Evolutionary conservation across 1,284 basidiomycete genomes (phyloP).

Genomic region (Apiotrichum sp.): DNA sequence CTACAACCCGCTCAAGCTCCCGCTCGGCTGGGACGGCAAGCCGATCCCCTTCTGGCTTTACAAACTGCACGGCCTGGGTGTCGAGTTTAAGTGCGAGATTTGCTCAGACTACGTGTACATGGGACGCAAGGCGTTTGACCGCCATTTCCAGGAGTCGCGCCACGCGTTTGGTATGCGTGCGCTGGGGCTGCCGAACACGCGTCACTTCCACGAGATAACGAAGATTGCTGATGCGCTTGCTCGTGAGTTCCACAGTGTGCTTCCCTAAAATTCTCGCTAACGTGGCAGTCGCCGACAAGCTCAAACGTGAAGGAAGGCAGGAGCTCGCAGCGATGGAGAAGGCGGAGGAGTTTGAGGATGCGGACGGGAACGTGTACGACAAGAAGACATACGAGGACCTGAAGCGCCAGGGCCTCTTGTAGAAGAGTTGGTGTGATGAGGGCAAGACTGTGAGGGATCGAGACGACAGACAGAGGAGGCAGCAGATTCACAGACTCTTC

Average conservation of each 20-base stretch:
- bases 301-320: conserved; percentile 86
- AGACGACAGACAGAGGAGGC: background rate
- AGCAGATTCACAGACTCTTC: background rate
- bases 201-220: conserved; percentile 98
- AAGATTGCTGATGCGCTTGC: conserved; percentile 92
- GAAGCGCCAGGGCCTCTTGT: conserved; percentile 46
- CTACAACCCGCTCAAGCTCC: conserved; percentile 96
- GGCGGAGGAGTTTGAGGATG: conserved; percentile 94
- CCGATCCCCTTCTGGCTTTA: conserved; percentile 99
- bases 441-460: no score
- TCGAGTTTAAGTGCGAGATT: conserved; percentile 96
- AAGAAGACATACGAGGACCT: conserved; percentile 46
- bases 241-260: conserved; percentile 48
- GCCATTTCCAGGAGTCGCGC: conserved; percentile 67
- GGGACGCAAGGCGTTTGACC: conserved; percentile 55
- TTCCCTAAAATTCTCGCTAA: conserved; percentile 49
- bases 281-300: conserved; percentile 77
- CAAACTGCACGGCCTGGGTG: conserved; percentile 93
- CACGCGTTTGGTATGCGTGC: conserved; percentile 99
- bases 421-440: conserved; percentile 5
- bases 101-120: conserved; percentile 94
- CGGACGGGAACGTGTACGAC: conserved; percentile 77
- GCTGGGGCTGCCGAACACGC: conserved; percentile 94
- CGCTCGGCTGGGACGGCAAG: conserved; percentile 96
- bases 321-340: conserved; percentile 87